Percentiles rank a stretch among this genome's conserved stretches.
These are phyloP conservation scores for Huntiella decipiens DNA, from an alignment of 2,329 filamentous ascomycete genomes.

Conservation along the genomic window DNA sequence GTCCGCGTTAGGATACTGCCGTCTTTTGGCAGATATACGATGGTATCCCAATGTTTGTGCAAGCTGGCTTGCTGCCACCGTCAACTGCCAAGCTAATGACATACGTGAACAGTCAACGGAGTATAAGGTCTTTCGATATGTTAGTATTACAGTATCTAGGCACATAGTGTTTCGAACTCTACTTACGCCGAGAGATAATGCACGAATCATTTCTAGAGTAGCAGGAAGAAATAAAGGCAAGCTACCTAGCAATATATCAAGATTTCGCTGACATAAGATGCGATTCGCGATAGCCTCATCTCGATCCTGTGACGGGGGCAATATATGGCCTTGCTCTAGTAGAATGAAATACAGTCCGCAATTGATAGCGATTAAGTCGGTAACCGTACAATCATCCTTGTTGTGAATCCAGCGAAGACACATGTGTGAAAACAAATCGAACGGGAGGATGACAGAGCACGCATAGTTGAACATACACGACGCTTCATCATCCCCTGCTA, in stretches of 20 bases:
- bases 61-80: constrained; percentile 37
- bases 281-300: constrained; percentile 22
- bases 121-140: constrained; percentile 30
- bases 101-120: constrained; percentile 43
- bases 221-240: constrained; percentile 38
- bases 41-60: constrained; percentile 46
- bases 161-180: neutral
- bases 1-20: neutral
- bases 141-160: neutral
- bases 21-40: constrained; percentile 16
- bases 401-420: neutral
- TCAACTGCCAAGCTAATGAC: constrained; percentile 45
- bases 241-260: constrained; percentile 30
- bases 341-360: constrained; percentile 31
- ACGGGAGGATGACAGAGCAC: neutral
- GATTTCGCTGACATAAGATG: constrained; percentile 26
- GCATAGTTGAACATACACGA: constrained; percentile 1
- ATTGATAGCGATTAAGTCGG: constrained; percentile 31
- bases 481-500: neutral
- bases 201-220: constrained; percentile 34
- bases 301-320: constrained; percentile 8
- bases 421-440: constrained; percentile 1
- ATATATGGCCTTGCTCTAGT: constrained; percentile 23
- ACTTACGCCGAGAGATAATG: constrained; percentile 37
- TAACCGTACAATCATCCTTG: constrained; percentile 27